Percentiles rank a stretch among this genome's conserved stretches.
phyloP scores from a whole-genome alignment of 1,284 basidiomycete genomes.

The Malassezia arunalokei region DNA sequence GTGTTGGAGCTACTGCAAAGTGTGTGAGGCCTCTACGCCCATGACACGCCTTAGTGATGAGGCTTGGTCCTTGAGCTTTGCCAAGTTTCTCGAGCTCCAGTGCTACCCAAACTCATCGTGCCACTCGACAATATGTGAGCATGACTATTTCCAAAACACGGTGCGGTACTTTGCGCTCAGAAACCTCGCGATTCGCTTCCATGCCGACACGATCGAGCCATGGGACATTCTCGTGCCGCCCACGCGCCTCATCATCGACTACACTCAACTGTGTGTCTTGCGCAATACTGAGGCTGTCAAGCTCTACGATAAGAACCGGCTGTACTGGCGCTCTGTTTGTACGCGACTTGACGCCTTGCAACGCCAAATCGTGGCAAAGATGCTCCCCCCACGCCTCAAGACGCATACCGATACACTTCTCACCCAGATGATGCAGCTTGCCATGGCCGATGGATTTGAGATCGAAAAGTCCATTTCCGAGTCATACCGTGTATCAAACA shows the following conservation, averaged over 20 bases:
- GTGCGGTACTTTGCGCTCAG: constrained; percentile 75
- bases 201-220: constrained; percentile 69
- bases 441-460: constrained; percentile 50
- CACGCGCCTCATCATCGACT: constrained; percentile 66
- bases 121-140: constrained; percentile 67
- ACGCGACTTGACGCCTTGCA: constrained; percentile 51
- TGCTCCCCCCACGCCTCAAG: constrained; percentile 22
- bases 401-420: constrained; percentile 22
- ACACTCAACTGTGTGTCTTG: constrained; percentile 71
- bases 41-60: constrained; percentile 83
- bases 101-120: constrained; percentile 72
- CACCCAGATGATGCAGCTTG: constrained; percentile 20
- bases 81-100: constrained; percentile 79
- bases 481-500: constrained; percentile 49
- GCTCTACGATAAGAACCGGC: constrained; percentile 60
- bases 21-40: constrained; percentile 52
- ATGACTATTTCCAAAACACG: constrained; percentile 88
- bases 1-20: constrained; percentile 80
- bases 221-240: constrained; percentile 77
- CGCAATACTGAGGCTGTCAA: constrained; percentile 79
- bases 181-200: constrained; percentile 68
- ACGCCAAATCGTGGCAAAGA: constrained; percentile 19
- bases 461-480: constrained; percentile 64
- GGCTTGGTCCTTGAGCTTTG: constrained; percentile 83
- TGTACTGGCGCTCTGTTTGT: constrained; percentile 54